These are phyloP conservation scores for Colletotrichum truncatum DNA, from an alignment of 2,329 filamentous ascomycete genomes.

Conservation along the genomic window DNA sequence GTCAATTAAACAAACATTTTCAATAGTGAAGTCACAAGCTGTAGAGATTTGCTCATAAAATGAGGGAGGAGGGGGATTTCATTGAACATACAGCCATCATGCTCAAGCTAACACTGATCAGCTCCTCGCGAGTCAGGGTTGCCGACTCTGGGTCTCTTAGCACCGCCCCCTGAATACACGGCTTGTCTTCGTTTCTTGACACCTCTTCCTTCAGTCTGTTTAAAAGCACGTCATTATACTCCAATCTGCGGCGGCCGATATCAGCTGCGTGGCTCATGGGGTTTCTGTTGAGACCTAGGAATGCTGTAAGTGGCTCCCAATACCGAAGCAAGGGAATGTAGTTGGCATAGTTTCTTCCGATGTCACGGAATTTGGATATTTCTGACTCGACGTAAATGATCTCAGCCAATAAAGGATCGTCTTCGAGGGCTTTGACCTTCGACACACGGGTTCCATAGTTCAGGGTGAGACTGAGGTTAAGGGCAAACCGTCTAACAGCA, in stretches of 20 bases:
- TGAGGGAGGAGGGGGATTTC: too few relatives aligned
- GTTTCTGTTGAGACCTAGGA: not conserved
- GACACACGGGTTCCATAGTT: conserved; percentile 68
- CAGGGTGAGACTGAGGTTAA: conserved; percentile 70
- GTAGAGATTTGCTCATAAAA: too few relatives aligned
- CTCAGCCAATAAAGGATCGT: conserved; percentile 28
- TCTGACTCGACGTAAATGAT: conserved; percentile 34
- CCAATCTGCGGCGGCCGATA: not conserved
- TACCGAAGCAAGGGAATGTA: conserved; percentile 10
- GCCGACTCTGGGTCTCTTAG: conserved; percentile 7
- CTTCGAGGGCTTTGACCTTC: conserved; percentile 1
- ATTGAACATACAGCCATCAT: conserved; percentile 57
- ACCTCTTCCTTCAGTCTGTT: not conserved
- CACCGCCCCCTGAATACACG: conserved; percentile 16
- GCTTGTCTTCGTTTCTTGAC: not conserved
- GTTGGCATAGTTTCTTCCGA: conserved; percentile 1
- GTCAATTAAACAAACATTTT: too few relatives aligned
- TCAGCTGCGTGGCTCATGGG: not conserved
- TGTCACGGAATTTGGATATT: conserved; percentile 25
- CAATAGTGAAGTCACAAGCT: too few relatives aligned
- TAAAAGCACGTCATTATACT: conserved; percentile 3
- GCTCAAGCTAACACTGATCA: conserved; percentile 43
- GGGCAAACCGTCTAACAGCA: conserved; percentile 70
- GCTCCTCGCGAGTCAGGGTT: conserved; percentile 2
- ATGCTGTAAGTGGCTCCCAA: conserved; percentile 2